A percentile compares a stretch with the other conserved stretches of the same genome.
phyloP scores from a whole-genome alignment of 257 asterid genomes.

The Lycium ferocissimum region DNA sequence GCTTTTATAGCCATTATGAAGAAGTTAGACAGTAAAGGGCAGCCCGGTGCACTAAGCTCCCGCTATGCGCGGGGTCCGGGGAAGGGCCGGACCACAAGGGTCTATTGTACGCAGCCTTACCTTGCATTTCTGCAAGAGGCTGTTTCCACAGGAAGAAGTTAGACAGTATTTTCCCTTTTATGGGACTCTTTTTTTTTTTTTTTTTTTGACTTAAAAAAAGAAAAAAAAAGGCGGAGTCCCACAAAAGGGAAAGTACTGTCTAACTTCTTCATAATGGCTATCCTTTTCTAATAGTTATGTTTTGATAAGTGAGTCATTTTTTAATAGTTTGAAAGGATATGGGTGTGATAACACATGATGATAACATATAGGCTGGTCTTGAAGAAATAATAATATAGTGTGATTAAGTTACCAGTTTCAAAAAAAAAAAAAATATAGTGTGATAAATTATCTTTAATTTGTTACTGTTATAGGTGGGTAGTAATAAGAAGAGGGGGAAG shows the following conservation, averaged over 20 bases:
- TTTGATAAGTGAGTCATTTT: background rate
- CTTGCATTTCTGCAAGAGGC: too few relatives aligned
- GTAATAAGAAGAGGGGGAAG: background rate
- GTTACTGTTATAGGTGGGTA: too few relatives aligned
- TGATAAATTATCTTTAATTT: background rate
- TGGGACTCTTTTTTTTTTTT: background rate
- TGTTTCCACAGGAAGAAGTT: too few relatives aligned
- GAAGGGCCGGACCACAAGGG: too few relatives aligned
- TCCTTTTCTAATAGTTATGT: background rate
- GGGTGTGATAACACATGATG: slow-evolving; percentile 11
- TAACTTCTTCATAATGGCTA: background rate
- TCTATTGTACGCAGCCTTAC: too few relatives aligned
- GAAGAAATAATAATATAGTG: background rate
- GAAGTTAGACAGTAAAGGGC: background rate
- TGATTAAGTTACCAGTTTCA: too few relatives aligned
- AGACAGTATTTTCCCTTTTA: background rate
- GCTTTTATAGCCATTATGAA: background rate
- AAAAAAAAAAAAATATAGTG: background rate
- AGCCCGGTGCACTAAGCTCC: too few relatives aligned
- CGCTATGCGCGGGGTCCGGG: too few relatives aligned
- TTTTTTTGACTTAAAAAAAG: too few relatives aligned
- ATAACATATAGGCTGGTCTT: background rate
- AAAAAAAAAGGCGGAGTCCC: background rate
- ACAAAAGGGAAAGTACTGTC: background rate
- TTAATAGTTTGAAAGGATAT: background rate